Evolutionary conservation across 1,284 basidiomycete species (phyloP).

Genomic region (Abortiporus biennis): DNA sequence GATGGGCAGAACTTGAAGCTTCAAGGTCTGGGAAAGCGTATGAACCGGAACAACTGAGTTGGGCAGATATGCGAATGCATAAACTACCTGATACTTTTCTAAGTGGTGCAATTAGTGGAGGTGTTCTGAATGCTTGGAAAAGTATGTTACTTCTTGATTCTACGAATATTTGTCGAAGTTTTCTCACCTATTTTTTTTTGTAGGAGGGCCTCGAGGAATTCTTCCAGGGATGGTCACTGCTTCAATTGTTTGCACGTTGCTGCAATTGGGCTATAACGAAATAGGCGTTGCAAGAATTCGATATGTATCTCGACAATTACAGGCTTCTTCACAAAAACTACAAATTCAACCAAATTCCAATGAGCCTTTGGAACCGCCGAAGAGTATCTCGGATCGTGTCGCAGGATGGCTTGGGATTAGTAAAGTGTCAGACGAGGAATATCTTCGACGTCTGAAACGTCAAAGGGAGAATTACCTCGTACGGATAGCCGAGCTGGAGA

Average conservation of each 20-base stretch:
- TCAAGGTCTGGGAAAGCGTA: slow-evolving; percentile 13
- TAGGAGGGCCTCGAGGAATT: slow-evolving; percentile 37
- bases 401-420: slow-evolving; percentile 42
- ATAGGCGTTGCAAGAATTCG: slow-evolving; percentile 48
- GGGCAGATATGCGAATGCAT: slow-evolving; percentile 47
- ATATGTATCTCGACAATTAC: slow-evolving; percentile 34
- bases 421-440: slow-evolving; percentile 58
- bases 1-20: slow-evolving; percentile 30
- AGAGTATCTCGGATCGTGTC: slow-evolving; percentile 27
- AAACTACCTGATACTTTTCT: slow-evolving; percentile 56
- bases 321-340: neutral
- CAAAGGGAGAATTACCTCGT: slow-evolving; percentile 44
- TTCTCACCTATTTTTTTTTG: neutral
- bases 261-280: slow-evolving; percentile 66
- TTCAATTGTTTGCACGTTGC: slow-evolving; percentile 43
- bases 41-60: slow-evolving; percentile 22
- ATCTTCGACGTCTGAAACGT: slow-evolving; percentile 45
- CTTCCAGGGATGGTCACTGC: slow-evolving; percentile 51
- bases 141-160: slow-evolving; percentile 25
- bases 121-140: slow-evolving; percentile 39
- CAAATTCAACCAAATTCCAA: slow-evolving; percentile 3
- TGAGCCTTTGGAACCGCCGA: neutral
- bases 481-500: slow-evolving; percentile 53
- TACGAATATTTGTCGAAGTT: neutral
- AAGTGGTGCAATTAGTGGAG: slow-evolving; percentile 60